Base-by-base conservation (phyloP, 2,329 filamentous ascomycete species). In the Fusarium begoniae region DNA sequence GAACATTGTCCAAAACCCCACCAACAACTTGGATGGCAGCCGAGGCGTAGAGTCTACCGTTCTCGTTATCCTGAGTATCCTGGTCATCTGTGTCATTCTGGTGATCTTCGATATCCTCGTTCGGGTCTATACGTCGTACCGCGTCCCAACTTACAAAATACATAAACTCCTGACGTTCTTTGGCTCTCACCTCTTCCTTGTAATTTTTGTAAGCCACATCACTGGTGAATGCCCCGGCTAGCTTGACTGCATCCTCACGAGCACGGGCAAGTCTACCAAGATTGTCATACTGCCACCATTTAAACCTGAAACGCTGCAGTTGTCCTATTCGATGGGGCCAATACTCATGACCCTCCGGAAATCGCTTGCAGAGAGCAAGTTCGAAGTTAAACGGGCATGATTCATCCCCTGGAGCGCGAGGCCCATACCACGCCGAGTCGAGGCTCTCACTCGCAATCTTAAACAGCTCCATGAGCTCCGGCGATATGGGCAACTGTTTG, bases 101-200 rank as follows among this genome's bases (percentile, higher is more conserved):
- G 35, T 35, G 14, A 0, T 35, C 32, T 35, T 17, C 32, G 7
- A 18, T 37, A 17, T 37, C 15, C 17, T 37, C 0, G 35, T 0
- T 1, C 35, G 0, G 8, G 15, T 37, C 35, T 37, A 37, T 18
- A 37, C 15, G 35, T 37, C 35, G 35, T 37, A 18, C 8, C 35
- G 0, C 17, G 17, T 37, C 35, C 35, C 35, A 37, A 5, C 15
- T 18, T 37, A 18, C 17, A 37, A 18, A 17, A 37, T 37, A 37
- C 8, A 18, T 17, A 37, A 0, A 9, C 0, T 37, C 35, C 35
- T 37, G 15, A 18, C 17, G 35, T 9, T 37, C 17, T 0, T 18
- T 0, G 17, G 0, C 15, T 18, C 35, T 37, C 15, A 17, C 17
- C 17, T 37, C 5, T 37, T 10, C 3, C 17, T 14, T 18, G 6